Evolutionary conservation across 345 rosid genomes (phyloP).

Genomic region (Sisymbrium altissimum): DNA sequence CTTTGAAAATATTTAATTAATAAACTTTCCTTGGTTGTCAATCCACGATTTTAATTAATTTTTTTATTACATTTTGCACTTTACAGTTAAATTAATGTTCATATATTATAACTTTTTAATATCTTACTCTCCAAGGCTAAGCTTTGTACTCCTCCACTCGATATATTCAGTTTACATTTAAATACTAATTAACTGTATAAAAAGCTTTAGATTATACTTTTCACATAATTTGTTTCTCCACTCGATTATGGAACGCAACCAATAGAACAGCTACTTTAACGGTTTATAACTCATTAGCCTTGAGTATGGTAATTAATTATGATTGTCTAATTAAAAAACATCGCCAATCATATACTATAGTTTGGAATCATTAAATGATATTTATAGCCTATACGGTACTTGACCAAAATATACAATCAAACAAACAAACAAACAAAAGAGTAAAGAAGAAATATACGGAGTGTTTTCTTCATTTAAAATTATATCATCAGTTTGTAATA

Average conservation of each 20-base stretch:
- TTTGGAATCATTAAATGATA: background rate
- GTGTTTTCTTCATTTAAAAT: background rate
- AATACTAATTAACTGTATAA: background rate
- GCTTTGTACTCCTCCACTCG: background rate
- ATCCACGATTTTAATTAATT: background rate
- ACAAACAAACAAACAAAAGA: background rate
- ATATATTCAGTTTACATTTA: background rate
- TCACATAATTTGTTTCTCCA: background rate
- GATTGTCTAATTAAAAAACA: background rate
- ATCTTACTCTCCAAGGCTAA: background rate
- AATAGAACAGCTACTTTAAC: no score
- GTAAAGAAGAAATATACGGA: constrained; percentile 1
- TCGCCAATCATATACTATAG: background rate
- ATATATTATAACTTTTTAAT: background rate
- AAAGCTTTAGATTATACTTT: background rate
- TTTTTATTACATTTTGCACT: background rate
- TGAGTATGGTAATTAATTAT: background rate
- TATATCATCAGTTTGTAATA: background rate
- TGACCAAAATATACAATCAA: constrained; percentile 5
- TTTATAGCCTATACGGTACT: background rate
- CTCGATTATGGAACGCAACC: background rate
- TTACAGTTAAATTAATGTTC: background rate
- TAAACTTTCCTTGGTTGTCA: background rate
- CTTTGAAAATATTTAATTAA: background rate
- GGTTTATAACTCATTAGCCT: background rate